Percentiles rank a stretch among this genome's conserved stretches.
Conservation (phyloP, 2,329 filamentous ascomycete species). For the Daldinia eschscholtzii region DNA sequence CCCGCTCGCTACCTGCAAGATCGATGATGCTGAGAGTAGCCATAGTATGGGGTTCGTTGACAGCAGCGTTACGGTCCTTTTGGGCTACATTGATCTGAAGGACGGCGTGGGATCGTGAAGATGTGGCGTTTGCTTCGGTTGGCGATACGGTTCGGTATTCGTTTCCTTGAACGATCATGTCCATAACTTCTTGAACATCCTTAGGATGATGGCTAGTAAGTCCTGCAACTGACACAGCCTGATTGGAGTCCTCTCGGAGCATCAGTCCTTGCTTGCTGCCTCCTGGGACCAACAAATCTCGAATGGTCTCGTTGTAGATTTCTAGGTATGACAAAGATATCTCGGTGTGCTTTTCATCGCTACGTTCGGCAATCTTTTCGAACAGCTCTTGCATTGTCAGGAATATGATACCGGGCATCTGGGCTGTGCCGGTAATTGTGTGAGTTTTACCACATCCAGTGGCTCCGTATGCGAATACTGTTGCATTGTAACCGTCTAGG, state of each 20-base stretch:
- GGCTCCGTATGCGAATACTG: conserved; percentile 97
- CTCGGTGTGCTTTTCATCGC: conserved; percentile 88
- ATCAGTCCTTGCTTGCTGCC: conserved; percentile 87
- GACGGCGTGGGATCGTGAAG: conserved; percentile 95
- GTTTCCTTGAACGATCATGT: conserved; percentile 97
- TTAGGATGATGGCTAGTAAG: conserved; percentile 91
- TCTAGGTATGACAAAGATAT: conserved; percentile 94
- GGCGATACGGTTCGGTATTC: conserved; percentile 95
- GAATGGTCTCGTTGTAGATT: conserved; percentile 99
- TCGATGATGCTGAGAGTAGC: conserved; percentile 98
- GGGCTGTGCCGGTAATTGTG: conserved; percentile 91
- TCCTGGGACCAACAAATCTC: conserved; percentile 89
- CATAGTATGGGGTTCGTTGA: conserved; percentile 97
- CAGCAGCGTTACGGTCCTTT: conserved; percentile 90
- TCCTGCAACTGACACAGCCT: conserved; percentile 90
- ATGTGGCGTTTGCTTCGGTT: conserved; percentile 96
- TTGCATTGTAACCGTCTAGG: conserved; percentile 97
- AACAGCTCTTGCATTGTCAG: conserved; percentile 99
- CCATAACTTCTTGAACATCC: conserved; percentile 97
- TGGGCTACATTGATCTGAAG: conserved; percentile 96
- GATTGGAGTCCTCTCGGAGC: conserved; percentile 93
- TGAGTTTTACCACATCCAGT: conserved; percentile 99
- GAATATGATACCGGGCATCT: conserved; percentile 97
- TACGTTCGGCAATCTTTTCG: conserved; percentile 90
- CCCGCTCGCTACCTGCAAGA: conserved; percentile 93